Percentiles rank a stretch among this genome's conserved stretches.
These are phyloP conservation scores for Peronospora farinosa DNA, from an alignment of 352 stramenopile genomes.

Conservation along the genomic window DNA sequence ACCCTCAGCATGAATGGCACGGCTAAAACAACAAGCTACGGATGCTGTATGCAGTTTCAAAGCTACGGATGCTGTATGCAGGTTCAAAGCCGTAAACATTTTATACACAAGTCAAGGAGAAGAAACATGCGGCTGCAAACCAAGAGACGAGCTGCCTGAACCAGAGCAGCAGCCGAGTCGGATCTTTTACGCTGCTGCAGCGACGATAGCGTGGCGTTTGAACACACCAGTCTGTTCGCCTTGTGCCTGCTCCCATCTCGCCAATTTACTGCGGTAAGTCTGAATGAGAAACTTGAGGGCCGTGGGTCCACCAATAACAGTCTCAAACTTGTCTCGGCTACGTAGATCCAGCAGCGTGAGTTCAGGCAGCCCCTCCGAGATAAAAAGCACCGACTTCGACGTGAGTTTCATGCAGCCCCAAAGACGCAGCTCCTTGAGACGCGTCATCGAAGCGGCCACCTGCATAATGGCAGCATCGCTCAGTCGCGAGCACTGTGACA, in stretches of 20 bases:
- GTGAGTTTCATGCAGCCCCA: slow-evolving; percentile 82
- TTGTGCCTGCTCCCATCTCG: slow-evolving; percentile 64
- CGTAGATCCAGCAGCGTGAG: slow-evolving; percentile 71
- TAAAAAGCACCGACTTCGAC: slow-evolving; percentile 57
- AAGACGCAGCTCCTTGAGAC: slow-evolving; percentile 67
- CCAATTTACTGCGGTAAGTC: slow-evolving; percentile 58
- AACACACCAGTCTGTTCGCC: slow-evolving; percentile 64
- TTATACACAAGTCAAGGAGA: slow-evolving; percentile 7
- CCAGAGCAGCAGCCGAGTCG: slow-evolving; percentile 9
- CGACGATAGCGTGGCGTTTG: slow-evolving; percentile 50
- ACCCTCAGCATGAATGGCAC: too few relatives aligned
- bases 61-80: too few relatives aligned
- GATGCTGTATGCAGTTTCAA: too few relatives aligned
- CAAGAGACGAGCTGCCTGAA: slow-evolving; percentile 7
- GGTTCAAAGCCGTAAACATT: slow-evolving; percentile 3
- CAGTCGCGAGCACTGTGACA: slow-evolving; percentile 78
- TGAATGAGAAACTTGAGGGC: slow-evolving; percentile 78
- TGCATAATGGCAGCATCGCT: slow-evolving; percentile 61
- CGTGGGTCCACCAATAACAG: slow-evolving; percentile 65
- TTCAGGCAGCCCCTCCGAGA: slow-evolving; percentile 53
- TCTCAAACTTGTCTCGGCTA: slow-evolving; percentile 67
- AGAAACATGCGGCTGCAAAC: slow-evolving; percentile 7
- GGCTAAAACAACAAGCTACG: background rate
- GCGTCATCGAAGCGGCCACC: slow-evolving; percentile 47
- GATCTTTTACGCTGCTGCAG: slow-evolving; percentile 44